A percentile compares a stretch with the other conserved stretches of the same genome.
These are phyloP conservation scores for Paraurostyla sp. DNA, from an alignment of 73 alveolate species.

Conservation along the genomic window DNA sequence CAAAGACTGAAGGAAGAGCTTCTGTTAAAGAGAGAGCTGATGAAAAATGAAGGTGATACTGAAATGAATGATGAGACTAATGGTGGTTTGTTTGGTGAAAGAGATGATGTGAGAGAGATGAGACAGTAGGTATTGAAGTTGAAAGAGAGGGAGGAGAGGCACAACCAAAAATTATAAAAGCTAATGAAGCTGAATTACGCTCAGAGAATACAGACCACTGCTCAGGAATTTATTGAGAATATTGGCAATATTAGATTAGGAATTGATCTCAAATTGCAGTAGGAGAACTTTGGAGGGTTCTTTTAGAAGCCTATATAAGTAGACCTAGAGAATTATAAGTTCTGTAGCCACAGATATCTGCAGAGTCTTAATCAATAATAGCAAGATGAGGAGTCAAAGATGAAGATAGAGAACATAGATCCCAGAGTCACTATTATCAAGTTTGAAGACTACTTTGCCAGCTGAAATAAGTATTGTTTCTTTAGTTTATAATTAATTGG, in stretches of 20 bases:
- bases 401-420: background rate
- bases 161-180: background rate
- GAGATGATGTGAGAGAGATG: background rate
- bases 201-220: background rate
- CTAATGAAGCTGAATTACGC: background rate
- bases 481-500: too few relatives aligned
- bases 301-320: background rate
- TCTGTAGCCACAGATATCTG: background rate
- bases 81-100: background rate
- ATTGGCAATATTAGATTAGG: background rate
- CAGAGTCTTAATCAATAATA: background rate
- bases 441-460: background rate
- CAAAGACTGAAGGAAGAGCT: background rate
- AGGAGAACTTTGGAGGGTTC: background rate
- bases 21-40: background rate
- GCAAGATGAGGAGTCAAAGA: too few relatives aligned
- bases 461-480: too few relatives aligned
- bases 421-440: background rate
- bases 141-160: background rate
- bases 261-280: background rate
- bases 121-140: background rate
- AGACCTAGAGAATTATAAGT: background rate
- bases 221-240: background rate
- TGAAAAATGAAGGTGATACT: background rate
- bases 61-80: slow-evolving; percentile 27